Percentiles rank a stretch among this genome's conserved stretches.
phyloP scores from a whole-genome alignment of 495 filamentous ascomycete species.

The Lasiosphaeriaceae sp. region DNA sequence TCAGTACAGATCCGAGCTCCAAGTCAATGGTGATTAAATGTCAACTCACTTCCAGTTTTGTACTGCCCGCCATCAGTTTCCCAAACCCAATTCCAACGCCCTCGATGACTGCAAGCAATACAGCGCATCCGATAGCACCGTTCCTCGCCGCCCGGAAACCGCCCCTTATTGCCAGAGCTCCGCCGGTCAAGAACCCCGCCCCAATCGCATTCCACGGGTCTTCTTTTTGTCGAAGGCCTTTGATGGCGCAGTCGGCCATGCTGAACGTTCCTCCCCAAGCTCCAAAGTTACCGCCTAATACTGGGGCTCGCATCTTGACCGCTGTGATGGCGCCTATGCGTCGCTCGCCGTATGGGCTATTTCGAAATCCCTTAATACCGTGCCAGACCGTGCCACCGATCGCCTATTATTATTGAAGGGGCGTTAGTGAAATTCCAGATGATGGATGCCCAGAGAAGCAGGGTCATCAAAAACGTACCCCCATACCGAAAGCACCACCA shows the following conservation, averaged over 20 bases:
- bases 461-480: neutral
- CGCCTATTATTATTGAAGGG: conserved; percentile 35
- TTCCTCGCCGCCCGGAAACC: conserved; percentile 86
- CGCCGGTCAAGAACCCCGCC: conserved; percentile 96
- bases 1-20: too few species aligned
- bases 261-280: conserved; percentile 95
- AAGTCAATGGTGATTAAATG: too few species aligned
- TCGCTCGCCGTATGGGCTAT: conserved; percentile 85
- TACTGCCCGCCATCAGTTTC: conserved; percentile 91
- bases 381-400: conserved; percentile 97
- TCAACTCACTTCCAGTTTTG: conserved; percentile 72
- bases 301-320: conserved; percentile 93
- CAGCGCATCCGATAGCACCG: conserved; percentile 91
- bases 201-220: conserved; percentile 96
- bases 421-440: too few species aligned
- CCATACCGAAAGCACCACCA: conserved; percentile 73
- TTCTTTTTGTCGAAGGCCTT: conserved; percentile 92
- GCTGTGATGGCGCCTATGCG: conserved; percentile 94
- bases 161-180: conserved; percentile 83
- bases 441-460: too few species aligned
- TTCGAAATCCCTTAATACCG: conserved; percentile 93
- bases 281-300: conserved; percentile 95
- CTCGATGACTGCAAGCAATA: conserved; percentile 92
- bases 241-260: conserved; percentile 95
- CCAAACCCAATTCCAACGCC: conserved; percentile 97